Conservation (phyloP, 441 rosid species). For the Melastoma candidum region DNA sequence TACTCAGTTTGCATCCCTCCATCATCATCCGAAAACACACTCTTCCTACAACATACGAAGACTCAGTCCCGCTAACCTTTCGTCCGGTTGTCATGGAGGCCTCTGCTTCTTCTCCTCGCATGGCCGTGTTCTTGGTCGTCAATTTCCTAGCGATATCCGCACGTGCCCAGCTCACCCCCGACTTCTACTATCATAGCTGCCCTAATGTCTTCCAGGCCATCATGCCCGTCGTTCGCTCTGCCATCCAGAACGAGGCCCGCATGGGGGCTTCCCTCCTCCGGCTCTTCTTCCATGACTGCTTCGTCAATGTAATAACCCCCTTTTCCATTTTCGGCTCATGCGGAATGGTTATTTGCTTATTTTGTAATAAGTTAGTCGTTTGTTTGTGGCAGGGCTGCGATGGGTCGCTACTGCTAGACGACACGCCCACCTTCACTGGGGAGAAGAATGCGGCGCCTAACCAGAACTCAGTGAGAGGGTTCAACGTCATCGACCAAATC, state of each 20-base stretch:
- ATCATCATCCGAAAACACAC: too few relatives aligned
- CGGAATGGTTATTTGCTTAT: too few relatives aligned
- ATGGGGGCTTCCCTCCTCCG: slow-evolving; percentile 86
- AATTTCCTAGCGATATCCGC: slow-evolving; percentile 21
- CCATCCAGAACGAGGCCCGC: slow-evolving; percentile 44
- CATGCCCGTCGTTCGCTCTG: slow-evolving; percentile 35
- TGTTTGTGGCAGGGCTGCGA: slow-evolving; percentile 61
- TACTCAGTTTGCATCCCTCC: too few relatives aligned
- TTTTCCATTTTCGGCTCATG: too few relatives aligned
- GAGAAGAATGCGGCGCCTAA: slow-evolving; percentile 76
- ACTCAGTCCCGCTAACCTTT: too few relatives aligned
- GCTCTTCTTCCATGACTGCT: slow-evolving; percentile 82
- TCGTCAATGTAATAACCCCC: slow-evolving; percentile 43
- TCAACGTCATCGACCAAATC: slow-evolving; percentile 57
- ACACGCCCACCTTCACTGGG: slow-evolving; percentile 71
- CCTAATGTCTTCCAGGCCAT: slow-evolving; percentile 40
- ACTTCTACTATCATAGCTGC: slow-evolving; percentile 59
- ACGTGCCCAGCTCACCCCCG: slow-evolving; percentile 57
- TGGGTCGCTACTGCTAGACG: slow-evolving; percentile 81
- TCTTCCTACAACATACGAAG: too few relatives aligned
- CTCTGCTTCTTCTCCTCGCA: slow-evolving; percentile 11
- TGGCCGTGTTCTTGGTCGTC: slow-evolving; percentile 21
- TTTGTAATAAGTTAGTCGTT: not conserved
- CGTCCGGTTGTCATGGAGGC: too few relatives aligned
- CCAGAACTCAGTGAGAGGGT: slow-evolving; percentile 66